Conservation (phyloP, 768 basidiomycete genomes). For the Coprinopsis cinerea region DNA sequence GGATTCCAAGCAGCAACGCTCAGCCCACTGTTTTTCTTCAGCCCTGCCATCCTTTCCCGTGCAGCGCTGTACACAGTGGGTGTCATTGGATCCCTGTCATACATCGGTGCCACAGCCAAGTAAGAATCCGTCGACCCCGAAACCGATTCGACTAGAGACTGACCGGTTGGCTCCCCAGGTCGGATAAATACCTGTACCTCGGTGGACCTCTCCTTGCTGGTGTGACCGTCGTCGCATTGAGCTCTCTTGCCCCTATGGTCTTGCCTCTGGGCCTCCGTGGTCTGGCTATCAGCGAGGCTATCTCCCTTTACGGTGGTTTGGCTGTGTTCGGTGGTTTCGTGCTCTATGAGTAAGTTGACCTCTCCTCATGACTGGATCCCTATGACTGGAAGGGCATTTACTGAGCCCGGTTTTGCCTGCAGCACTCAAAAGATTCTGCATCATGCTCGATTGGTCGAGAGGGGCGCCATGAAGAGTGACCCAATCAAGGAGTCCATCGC, state of each 20-base stretch:
- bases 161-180: slow-evolving; percentile 29
- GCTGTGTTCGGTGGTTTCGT: slow-evolving; percentile 86
- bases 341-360: slow-evolving; percentile 73
- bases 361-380: too few species aligned
- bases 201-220: slow-evolving; percentile 87
- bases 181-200: slow-evolving; percentile 79
- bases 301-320: slow-evolving; percentile 83
- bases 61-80: slow-evolving; percentile 87
- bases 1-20: slow-evolving; percentile 82
- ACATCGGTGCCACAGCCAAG: slow-evolving; percentile 85
- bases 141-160: neutral
- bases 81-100: slow-evolving; percentile 80
- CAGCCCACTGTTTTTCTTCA: slow-evolving; percentile 85
- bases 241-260: slow-evolving; percentile 83
- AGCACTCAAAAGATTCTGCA: slow-evolving; percentile 84
- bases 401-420: slow-evolving; percentile 1
- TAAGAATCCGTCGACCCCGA: slow-evolving; percentile 21
- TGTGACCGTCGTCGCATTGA: slow-evolving; percentile 80
- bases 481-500: slow-evolving; percentile 74
- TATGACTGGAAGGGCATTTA: neutral
- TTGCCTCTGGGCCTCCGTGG: slow-evolving; percentile 79
- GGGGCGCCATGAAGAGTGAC: slow-evolving; percentile 60
- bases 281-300: slow-evolving; percentile 68
- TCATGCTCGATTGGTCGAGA: slow-evolving; percentile 69
- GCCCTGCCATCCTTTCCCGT: slow-evolving; percentile 77